A percentile compares a stretch with the other conserved stretches of the same genome.
These are phyloP conservation scores for Gnomoniopsis sp. DNA, from an alignment of 2,329 filamentous ascomycete genomes.

Conservation along the genomic window DNA sequence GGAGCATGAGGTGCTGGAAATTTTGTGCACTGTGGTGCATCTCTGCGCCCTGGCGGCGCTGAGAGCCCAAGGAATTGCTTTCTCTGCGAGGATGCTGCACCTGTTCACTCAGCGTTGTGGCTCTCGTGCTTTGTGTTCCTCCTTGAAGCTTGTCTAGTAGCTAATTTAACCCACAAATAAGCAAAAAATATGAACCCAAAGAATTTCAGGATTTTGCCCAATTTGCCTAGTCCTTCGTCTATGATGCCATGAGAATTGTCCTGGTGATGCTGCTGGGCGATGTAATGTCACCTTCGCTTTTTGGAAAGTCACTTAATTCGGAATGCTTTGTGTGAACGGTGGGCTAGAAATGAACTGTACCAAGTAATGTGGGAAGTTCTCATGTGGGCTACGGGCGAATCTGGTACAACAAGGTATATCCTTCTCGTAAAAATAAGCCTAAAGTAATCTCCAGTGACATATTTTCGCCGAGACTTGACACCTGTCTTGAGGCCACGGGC, in stretches of 20 bases:
- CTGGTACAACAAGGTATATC: too few species aligned
- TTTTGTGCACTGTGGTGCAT: slow-evolving; percentile 1
- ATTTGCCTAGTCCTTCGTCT: not conserved
- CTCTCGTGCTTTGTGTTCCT: slow-evolving; percentile 31
- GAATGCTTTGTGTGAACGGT: not conserved
- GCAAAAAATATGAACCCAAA: too few species aligned
- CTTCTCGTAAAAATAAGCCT: too few species aligned
- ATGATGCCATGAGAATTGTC: not conserved
- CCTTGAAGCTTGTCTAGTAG: slow-evolving; percentile 33
- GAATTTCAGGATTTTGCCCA: too few species aligned
- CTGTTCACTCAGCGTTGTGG: slow-evolving; percentile 34
- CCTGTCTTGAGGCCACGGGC: not conserved
- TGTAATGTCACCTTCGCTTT: slow-evolving; percentile 1
- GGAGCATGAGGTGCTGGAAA: slow-evolving; percentile 21
- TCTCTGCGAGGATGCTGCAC: slow-evolving; percentile 29
- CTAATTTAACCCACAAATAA: slow-evolving; percentile 34
- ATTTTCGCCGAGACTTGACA: not conserved
- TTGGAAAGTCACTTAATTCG: not conserved
- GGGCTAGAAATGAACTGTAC: too few species aligned
- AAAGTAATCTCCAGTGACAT: not conserved
- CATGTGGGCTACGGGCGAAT: too few species aligned
- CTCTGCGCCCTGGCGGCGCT: slow-evolving; percentile 26
- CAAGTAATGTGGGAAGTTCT: too few species aligned
- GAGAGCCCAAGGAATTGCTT: slow-evolving; percentile 11
- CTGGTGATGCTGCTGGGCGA: not conserved